Percentiles rank a stretch among this genome's conserved stretches.
These are phyloP conservation scores for Tympanopsis confertula DNA, from an alignment of 2,329 filamentous ascomycete genomes.

Conservation along the genomic window DNA sequence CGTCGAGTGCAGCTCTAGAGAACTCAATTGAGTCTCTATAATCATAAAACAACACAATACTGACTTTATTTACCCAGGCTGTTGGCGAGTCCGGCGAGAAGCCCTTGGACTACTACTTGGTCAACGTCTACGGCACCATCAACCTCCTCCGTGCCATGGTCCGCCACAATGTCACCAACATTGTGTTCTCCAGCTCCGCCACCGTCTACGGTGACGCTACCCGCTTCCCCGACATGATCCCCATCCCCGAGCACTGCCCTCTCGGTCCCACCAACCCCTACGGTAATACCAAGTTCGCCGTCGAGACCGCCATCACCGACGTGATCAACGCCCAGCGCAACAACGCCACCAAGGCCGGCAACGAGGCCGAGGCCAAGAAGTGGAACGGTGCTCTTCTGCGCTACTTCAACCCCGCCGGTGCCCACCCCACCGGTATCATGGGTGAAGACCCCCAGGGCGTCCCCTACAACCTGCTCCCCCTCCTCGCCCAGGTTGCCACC, in stretches of 20 bases:
- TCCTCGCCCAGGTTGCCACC: constrained; percentile 90
- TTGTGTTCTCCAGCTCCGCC: constrained; percentile 95
- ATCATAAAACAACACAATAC: no score
- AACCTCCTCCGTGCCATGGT: constrained; percentile 77
- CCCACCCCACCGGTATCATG: constrained; percentile 92
- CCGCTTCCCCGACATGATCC: constrained; percentile 93
- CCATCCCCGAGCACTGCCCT: constrained; percentile 92
- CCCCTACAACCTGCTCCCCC: constrained; percentile 87
- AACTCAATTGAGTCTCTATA: no score
- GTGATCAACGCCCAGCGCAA: constrained; percentile 76
- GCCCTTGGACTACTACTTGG: constrained; percentile 92
- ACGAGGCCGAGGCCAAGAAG: constrained; percentile 49
- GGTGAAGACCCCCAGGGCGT: constrained; percentile 94
- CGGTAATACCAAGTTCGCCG: constrained; percentile 87
- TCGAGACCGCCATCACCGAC: constrained; percentile 86
- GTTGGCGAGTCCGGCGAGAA: constrained; percentile 91
- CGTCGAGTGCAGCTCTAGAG: constrained; percentile 11
- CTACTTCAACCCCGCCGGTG: constrained; percentile 96
- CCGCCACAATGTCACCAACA: constrained; percentile 83
- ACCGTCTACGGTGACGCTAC: constrained; percentile 98
- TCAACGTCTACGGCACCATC: constrained; percentile 91
- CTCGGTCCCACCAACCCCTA: constrained; percentile 96
- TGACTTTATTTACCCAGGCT: no score
- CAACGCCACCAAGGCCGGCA: constrained; percentile 69
- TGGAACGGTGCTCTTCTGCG: constrained; percentile 90